Percentiles rank a stretch among this genome's conserved stretches.
Conservation (phyloP, 2,329 filamentous ascomycete species). For the Neofusicoccum ribis region DNA sequence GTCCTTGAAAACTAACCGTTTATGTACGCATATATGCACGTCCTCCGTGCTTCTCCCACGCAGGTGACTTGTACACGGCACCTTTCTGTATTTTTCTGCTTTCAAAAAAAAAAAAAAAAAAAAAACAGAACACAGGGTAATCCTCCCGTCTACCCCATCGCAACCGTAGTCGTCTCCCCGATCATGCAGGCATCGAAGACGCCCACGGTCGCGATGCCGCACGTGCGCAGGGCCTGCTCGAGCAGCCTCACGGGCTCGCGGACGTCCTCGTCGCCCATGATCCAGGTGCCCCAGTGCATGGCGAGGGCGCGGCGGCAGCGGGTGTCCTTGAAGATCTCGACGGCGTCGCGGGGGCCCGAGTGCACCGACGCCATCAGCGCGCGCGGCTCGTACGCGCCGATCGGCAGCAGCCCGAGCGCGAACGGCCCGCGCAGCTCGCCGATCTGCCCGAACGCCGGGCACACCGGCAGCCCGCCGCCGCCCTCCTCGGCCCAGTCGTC, state of each 20-base stretch:
- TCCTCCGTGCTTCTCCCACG: too few relatives aligned
- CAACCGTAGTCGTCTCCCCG: conserved; percentile 45
- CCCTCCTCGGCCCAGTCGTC: conserved; percentile 62
- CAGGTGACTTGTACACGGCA: too few relatives aligned
- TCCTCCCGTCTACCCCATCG: not conserved
- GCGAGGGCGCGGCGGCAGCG: conserved; percentile 75
- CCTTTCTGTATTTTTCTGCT: too few relatives aligned
- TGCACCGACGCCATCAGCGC: conserved; percentile 77
- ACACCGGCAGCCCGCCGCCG: conserved; percentile 56
- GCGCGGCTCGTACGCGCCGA: conserved; percentile 80
- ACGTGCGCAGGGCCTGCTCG: conserved; percentile 67
- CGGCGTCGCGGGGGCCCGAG: conserved; percentile 80
- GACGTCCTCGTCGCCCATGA: conserved; percentile 79
- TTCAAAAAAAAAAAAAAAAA: too few relatives aligned
- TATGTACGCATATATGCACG: too few relatives aligned
- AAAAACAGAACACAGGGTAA: not conserved
- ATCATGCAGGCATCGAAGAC: conserved; percentile 81
- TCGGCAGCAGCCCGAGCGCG: conserved; percentile 87
- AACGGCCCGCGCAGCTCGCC: conserved; percentile 82
- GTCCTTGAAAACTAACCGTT: too few relatives aligned
- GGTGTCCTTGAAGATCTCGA: conserved; percentile 87
- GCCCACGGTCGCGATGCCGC: conserved; percentile 67
- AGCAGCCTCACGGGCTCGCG: conserved; percentile 76
- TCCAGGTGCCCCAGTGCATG: conserved; percentile 91
- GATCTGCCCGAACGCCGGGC: conserved; percentile 83